Conservation (phyloP, 169 alveolate genomes). For the Plasmodium relictum region DNA sequence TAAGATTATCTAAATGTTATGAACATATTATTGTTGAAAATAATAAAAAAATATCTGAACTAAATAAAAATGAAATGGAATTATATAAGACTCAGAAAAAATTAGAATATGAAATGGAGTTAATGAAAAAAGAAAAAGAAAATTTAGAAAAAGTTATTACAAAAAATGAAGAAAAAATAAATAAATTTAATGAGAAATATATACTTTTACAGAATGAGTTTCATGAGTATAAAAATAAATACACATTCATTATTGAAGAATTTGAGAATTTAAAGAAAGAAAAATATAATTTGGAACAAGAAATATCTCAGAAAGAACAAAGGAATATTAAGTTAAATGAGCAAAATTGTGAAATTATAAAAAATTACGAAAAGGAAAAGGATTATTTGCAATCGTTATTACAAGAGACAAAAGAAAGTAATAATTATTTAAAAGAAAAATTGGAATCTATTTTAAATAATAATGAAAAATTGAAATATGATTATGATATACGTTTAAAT, state of each 20-base stretch:
- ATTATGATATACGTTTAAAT: conserved; percentile 30
- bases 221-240: conserved; percentile 22
- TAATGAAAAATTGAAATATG: conserved; percentile 51
- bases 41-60: conserved; percentile 2
- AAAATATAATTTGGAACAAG: conserved; percentile 16
- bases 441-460: not conserved
- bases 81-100: not conserved
- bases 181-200: conserved; percentile 8
- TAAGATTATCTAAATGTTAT: conserved; percentile 29
- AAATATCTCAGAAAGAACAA: conserved; percentile 10
- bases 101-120: conserved; percentile 17
- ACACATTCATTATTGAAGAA: not conserved
- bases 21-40: conserved; percentile 2
- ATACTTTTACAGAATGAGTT: conserved; percentile 13
- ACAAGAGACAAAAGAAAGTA: conserved; percentile 46
- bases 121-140: conserved; percentile 11
- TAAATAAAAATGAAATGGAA: conserved; percentile 15
- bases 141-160: conserved; percentile 1
- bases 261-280: conserved; percentile 49
- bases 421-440: conserved; percentile 44
- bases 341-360: conserved; percentile 36
- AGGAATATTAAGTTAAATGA: conserved; percentile 22
- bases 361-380: conserved; percentile 44
- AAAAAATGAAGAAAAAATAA: conserved; percentile 35
- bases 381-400: conserved; percentile 31